Conservation (phyloP, 345 rosid genomes). For the Psidium guajava region DNA sequence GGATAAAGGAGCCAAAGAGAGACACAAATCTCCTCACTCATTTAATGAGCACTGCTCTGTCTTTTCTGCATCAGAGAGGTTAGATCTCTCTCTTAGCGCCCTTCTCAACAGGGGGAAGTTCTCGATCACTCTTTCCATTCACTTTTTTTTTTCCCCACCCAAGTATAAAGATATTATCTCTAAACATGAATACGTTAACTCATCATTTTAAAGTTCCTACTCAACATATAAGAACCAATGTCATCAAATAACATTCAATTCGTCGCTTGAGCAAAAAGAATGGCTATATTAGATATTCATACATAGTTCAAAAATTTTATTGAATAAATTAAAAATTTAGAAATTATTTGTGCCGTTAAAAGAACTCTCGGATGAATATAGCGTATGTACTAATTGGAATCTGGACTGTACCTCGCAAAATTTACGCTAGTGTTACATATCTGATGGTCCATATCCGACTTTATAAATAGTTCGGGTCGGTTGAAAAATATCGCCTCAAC, state of each 20-base stretch:
- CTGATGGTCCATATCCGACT: background rate
- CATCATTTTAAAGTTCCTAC: background rate
- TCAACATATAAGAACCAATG: background rate
- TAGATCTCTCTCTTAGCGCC: background rate
- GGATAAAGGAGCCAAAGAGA: background rate
- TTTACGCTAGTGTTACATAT: background rate
- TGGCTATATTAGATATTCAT: too few species aligned
- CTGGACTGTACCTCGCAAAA: too few species aligned
- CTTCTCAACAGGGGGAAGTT: background rate
- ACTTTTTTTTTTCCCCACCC: background rate
- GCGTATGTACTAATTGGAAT: too few species aligned
- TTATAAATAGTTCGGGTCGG: background rate
- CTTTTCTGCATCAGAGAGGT: background rate
- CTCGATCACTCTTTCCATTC: background rate
- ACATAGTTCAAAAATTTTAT: background rate
- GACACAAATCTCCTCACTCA: background rate
- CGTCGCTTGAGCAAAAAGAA: background rate
- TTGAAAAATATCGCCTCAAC: background rate
- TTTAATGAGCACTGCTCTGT: background rate
- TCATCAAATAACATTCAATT: background rate
- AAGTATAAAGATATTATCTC: background rate
- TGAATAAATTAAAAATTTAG: rapidly evolving
- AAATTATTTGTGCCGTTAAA: rapidly evolving
- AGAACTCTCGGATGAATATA: background rate
- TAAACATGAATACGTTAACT: background rate